Conservation (phyloP, 2,329 filamentous ascomycete species). For the Monilinia polystroma region DNA sequence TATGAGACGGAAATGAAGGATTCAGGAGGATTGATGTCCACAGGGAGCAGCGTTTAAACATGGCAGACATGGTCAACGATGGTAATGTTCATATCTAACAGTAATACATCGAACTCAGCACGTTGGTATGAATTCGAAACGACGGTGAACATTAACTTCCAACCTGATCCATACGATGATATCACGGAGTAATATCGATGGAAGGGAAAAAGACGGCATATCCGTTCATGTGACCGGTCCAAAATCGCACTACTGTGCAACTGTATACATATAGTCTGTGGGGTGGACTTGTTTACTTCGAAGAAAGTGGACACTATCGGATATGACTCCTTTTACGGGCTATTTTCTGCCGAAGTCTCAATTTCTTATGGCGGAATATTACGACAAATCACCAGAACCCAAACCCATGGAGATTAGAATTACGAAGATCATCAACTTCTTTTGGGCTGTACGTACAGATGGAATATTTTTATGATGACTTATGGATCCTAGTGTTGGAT, state of each 20-base stretch:
- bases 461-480: constrained; percentile 2
- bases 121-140: not conserved
- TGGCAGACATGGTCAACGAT: not conserved
- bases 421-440: constrained; percentile 9
- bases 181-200: not conserved
- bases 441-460: constrained; percentile 11
- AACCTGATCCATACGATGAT: constrained; percentile 8
- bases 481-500: constrained; percentile 8
- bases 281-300: not conserved
- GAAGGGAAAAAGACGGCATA: constrained; percentile 12
- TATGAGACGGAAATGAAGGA: constrained; percentile 15
- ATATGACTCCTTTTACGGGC: constrained; percentile 18
- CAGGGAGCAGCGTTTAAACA: not conserved
- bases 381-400: constrained; percentile 10
- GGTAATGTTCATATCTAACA: not conserved
- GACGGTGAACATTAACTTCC: not conserved
- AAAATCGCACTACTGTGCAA: constrained; percentile 8
- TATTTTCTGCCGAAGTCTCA: constrained; percentile 20
- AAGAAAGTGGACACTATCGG: constrained; percentile 20
- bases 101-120: not conserved
- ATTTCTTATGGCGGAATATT: not conserved
- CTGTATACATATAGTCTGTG: not conserved
- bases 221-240: constrained; percentile 21
- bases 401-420: constrained; percentile 16
- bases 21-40: constrained; percentile 11